phyloP scores from a whole-genome alignment of 1,284 basidiomycete genomes.

The Boletus holoroseus region DNA sequence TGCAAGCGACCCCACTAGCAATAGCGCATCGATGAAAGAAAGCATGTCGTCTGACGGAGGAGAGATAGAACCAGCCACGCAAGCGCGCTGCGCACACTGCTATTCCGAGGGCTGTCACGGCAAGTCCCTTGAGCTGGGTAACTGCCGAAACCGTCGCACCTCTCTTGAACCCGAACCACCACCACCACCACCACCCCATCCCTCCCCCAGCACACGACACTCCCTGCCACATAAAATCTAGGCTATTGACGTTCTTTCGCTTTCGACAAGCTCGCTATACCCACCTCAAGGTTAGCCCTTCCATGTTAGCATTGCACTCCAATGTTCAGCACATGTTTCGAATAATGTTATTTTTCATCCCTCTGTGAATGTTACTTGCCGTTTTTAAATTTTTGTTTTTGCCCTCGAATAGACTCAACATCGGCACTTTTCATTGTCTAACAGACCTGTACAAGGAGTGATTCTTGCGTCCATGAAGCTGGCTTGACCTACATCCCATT shows the following conservation, averaged over 20 bases:
- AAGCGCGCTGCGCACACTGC: conserved; percentile 6
- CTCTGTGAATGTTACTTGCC: background rate
- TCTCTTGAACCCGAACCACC: conserved; percentile 38
- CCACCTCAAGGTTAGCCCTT: conserved; percentile 2
- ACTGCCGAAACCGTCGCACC: conserved; percentile 22
- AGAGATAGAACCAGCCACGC: background rate
- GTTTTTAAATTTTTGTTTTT: background rate
- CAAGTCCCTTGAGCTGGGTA: conserved; percentile 27
- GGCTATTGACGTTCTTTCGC: background rate
- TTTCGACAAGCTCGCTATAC: background rate
- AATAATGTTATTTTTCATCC: background rate
- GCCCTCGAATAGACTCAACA: background rate
- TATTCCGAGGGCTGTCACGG: conserved; percentile 20
- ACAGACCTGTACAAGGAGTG: background rate
- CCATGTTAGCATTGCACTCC: background rate
- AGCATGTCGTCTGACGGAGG: conserved; percentile 34
- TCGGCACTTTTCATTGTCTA: background rate
- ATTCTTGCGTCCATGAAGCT: background rate
- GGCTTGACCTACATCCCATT: background rate
- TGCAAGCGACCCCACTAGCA: conserved; percentile 45
- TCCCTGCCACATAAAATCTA: background rate
- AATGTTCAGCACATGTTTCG: background rate
- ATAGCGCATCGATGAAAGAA: conserved; percentile 37
- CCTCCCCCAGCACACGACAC: background rate
- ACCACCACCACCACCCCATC: conserved; percentile 40